phyloP scores from a whole-genome alignment of 2,329 filamentous ascomycete species.

The Trichoderma lentiforme region DNA sequence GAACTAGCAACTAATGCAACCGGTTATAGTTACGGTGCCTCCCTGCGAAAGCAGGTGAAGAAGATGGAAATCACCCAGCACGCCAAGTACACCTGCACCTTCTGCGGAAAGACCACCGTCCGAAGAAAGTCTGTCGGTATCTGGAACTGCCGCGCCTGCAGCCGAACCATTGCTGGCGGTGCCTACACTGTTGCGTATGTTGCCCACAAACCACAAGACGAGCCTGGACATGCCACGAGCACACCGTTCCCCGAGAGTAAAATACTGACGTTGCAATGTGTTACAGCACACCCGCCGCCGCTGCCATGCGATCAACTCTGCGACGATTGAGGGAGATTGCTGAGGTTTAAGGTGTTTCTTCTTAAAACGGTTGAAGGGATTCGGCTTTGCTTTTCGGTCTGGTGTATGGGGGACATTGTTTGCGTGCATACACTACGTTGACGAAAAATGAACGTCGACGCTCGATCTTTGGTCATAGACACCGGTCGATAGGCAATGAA shows the following conservation, averaged over 20 bases:
- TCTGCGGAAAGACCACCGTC: conserved; percentile 96
- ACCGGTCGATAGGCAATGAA: conserved; percentile 45
- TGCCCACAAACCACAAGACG: background rate
- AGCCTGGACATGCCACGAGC: background rate
- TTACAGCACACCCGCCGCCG: conserved; percentile 83
- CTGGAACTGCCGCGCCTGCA: conserved; percentile 95
- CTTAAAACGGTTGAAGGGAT: conserved; percentile 32
- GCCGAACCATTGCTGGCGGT: conserved; percentile 72
- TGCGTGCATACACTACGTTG: conserved; percentile 44
- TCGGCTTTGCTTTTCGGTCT: conserved; percentile 46
- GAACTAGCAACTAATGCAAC: conserved; percentile 13
- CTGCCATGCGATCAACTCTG: conserved; percentile 92
- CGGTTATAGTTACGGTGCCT: conserved; percentile 82
- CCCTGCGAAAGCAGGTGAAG: conserved; percentile 93
- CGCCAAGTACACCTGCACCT: conserved; percentile 94
- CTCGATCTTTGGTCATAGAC: conserved; percentile 40
- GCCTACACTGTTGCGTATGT: conserved; percentile 97
- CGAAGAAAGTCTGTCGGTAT: conserved; percentile 89
- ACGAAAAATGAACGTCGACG: conserved; percentile 41
- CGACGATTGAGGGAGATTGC: conserved; percentile 96
- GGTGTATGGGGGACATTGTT: conserved; percentile 45
- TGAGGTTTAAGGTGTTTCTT: conserved; percentile 67
- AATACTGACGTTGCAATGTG: conserved; percentile 26
- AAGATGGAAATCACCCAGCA: conserved; percentile 99
- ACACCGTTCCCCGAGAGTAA: background rate